Evolutionary conservation across 139 green algal genomes (phyloP).

Genomic region (Tetraselmis chui): DNA sequence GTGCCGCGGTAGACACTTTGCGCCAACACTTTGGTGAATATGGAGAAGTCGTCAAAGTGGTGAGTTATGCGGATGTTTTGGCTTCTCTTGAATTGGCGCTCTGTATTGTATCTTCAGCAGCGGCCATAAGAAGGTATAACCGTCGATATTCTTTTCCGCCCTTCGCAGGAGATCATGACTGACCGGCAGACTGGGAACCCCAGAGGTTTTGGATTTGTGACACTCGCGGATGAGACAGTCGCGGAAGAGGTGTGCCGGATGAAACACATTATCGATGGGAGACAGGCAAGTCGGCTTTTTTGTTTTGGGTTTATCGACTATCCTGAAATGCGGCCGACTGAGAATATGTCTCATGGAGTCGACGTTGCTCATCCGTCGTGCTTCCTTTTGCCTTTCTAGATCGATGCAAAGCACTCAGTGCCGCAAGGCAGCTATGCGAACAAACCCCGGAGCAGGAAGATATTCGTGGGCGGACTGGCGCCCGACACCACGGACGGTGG

Average conservation of each 20-base stretch:
- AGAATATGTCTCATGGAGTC: too few species aligned
- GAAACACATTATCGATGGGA: conserved; percentile 56
- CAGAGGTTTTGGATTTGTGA: conserved; percentile 81
- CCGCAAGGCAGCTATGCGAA: conserved; percentile 38
- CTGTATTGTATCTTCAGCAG: background rate
- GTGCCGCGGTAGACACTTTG: conserved; percentile 50
- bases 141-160: background rate
- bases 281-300: conserved; percentile 5
- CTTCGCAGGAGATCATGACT: conserved; percentile 66
- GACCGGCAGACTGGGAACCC: conserved; percentile 57
- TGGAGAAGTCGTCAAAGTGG: conserved; percentile 60
- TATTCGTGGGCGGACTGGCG: conserved; percentile 80
- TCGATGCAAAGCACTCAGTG: conserved; percentile 77
- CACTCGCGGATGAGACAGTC: conserved; percentile 41
- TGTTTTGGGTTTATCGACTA: too few species aligned
- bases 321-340: too few species aligned
- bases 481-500: conserved; percentile 73
- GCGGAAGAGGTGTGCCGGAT: conserved; percentile 49
- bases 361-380: too few species aligned
- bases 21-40: conserved; percentile 58
- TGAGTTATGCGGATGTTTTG: conserved; percentile 17
- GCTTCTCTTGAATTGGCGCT: background rate
- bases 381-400: conserved; percentile 34
- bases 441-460: conserved; percentile 61
- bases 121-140: background rate